phyloP scores from a whole-genome alignment of 345 rosid genomes.

The Diplotaxis tenuifolia region DNA sequence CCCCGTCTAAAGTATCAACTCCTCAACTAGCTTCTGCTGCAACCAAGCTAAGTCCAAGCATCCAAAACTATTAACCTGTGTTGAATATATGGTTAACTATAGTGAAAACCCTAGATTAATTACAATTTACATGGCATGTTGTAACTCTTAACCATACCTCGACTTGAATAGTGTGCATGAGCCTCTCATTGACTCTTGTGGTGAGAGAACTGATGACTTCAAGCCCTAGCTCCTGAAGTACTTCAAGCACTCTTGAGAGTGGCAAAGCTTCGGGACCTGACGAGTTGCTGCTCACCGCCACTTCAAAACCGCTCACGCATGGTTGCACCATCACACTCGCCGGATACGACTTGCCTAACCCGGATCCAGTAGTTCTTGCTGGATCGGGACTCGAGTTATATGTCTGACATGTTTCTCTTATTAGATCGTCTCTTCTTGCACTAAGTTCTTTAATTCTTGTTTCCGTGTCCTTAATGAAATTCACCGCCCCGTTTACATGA shows the following conservation, averaged over 20 bases:
- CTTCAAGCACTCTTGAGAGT: slow-evolving; percentile 43
- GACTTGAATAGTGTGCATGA: slow-evolving; percentile 46
- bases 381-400: slow-evolving; percentile 12
- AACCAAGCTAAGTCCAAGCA: slow-evolving; percentile 41
- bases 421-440: slow-evolving; percentile 39
- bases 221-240: slow-evolving; percentile 44
- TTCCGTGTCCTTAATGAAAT: slow-evolving; percentile 43
- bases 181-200: slow-evolving; percentile 42
- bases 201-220: slow-evolving; percentile 40
- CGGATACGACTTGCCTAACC: slow-evolving; percentile 13
- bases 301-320: slow-evolving; percentile 45
- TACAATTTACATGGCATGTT: slow-evolving; percentile 10
- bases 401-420: slow-evolving; percentile 8
- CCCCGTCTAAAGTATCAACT: slow-evolving; percentile 30
- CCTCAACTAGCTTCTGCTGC: slow-evolving; percentile 44
- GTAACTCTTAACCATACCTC: slow-evolving; percentile 39
- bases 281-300: slow-evolving; percentile 35
- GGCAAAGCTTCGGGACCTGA: slow-evolving; percentile 36
- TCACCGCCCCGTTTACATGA: slow-evolving; percentile 47
- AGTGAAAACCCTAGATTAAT: slow-evolving; percentile 26
- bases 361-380: neutral
- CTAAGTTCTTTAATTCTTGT: slow-evolving; percentile 35
- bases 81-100: neutral
- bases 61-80: slow-evolving; percentile 48
- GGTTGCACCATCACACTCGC: slow-evolving; percentile 37